Evolutionary conservation across 495 filamentous ascomycete species (phyloP).

Genomic region (Achaetomiella virescens): DNA sequence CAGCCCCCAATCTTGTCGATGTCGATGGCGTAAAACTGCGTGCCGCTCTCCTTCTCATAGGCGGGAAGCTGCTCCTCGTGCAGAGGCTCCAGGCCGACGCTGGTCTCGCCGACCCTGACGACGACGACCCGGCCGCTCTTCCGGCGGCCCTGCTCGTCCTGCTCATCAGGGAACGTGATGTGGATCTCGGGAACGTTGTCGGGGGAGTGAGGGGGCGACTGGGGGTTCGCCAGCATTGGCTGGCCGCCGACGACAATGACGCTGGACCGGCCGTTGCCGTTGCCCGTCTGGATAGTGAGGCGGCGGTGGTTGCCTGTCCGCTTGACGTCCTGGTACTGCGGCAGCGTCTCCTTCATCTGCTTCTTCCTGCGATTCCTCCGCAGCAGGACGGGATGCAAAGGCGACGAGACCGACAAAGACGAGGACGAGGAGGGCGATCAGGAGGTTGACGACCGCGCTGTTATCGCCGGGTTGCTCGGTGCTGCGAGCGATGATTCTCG

Average conservation of each 20-base stretch:
- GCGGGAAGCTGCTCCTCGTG: conserved; percentile 76
- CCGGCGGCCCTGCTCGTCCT: conserved; percentile 76
- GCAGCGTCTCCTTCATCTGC: conserved; percentile 50
- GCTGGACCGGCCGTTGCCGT: conserved; percentile 68
- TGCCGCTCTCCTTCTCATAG: conserved; percentile 69
- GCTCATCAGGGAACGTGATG: conserved; percentile 96
- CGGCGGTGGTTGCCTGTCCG: conserved; percentile 36
- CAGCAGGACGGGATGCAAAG: conserved; percentile 61
- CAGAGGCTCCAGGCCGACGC: conserved; percentile 80
- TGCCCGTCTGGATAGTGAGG: conserved; percentile 48
- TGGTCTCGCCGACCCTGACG: conserved; percentile 82
- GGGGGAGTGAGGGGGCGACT: conserved; percentile 71
- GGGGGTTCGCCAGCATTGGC: conserved; percentile 66
- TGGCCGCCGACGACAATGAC: conserved; percentile 63
- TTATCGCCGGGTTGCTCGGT: conserved; percentile 39
- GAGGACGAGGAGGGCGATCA: conserved; percentile 75
- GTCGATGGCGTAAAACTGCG: conserved; percentile 84
- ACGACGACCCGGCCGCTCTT: conserved; percentile 87
- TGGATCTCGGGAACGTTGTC: conserved; percentile 83
- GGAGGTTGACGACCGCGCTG: conserved; percentile 57
- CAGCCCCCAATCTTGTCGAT: conserved; percentile 91
- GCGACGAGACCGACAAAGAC: conserved; percentile 61
- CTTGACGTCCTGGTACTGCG: conserved; percentile 47
- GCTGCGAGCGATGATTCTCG: conserved; percentile 47
- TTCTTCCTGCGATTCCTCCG: conserved; percentile 47